phyloP scores from a whole-genome alignment of 306 rosid species.

The Cercis canadensis region DNA sequence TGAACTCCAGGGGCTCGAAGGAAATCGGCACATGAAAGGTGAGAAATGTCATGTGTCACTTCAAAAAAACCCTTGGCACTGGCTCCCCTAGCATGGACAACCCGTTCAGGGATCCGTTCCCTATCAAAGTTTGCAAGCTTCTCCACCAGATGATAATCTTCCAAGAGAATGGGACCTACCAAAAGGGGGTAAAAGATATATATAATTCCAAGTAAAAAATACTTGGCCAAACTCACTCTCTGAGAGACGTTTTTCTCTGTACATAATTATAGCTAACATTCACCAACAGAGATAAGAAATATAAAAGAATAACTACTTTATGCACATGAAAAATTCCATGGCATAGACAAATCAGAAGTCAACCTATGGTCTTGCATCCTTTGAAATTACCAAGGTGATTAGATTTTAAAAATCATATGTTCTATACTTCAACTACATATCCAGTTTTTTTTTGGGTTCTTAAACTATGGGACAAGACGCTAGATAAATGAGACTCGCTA shows the following conservation, averaged over 20 bases:
- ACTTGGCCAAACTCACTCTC: conserved; percentile 11
- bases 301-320: not conserved
- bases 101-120: conserved; percentile 93
- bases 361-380: conserved; percentile 10
- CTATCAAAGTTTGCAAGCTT: conserved; percentile 88
- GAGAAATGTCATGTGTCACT: conserved; percentile 88
- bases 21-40: conserved; percentile 93
- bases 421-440: not conserved
- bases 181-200: conserved; percentile 3
- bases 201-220: conserved; percentile 6
- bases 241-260: not conserved
- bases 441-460: not conserved
- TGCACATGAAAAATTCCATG: not conserved
- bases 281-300: conserved; percentile 10
- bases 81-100: conserved; percentile 98
- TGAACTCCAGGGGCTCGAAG: conserved; percentile 96
- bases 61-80: conserved; percentile 99
- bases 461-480: not conserved
- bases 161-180: conserved; percentile 92
- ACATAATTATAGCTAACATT: not conserved
- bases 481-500: not conserved
- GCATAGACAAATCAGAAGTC: not conserved
- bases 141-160: conserved; percentile 94
- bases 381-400: not conserved
- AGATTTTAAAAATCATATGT: conserved; percentile 6